A percentile compares a stretch with the other conserved stretches of the same genome.
These are phyloP conservation scores for Paramecium sonneborni DNA, from an alignment of 73 alveolate genomes.

Conservation along the genomic window DNA sequence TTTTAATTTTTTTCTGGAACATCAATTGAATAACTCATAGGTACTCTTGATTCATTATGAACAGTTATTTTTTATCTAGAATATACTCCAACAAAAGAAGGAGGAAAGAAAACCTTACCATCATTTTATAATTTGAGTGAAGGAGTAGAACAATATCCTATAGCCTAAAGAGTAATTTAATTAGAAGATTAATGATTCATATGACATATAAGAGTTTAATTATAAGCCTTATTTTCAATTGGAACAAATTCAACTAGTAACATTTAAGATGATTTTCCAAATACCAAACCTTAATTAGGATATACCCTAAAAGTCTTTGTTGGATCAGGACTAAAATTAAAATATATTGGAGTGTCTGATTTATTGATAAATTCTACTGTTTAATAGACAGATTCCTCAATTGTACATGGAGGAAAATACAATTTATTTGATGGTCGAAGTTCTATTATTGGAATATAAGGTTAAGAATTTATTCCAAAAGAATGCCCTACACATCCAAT, in stretches of 20 bases:
- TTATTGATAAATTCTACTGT: constrained; percentile 92
- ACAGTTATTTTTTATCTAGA: constrained; percentile 88
- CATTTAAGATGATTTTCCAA: constrained; percentile 90
- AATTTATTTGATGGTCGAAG: constrained; percentile 90
- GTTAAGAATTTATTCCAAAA: constrained; percentile 93
- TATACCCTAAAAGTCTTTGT: constrained; percentile 91
- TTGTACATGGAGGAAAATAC: constrained; percentile 95
- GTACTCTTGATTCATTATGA: constrained; percentile 90
- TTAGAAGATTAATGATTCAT: constrained; percentile 91
- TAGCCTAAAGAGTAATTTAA: constrained; percentile 80
- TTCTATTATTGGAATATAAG: constrained; percentile 96
- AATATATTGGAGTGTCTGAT: constrained; percentile 96
- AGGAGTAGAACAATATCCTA: constrained; percentile 96
- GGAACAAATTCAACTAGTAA: constrained; percentile 96
- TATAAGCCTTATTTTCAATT: constrained; percentile 85
- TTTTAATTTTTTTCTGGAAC: constrained; percentile 90
- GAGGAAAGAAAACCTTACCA: constrained; percentile 96
- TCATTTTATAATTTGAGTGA: constrained; percentile 85
- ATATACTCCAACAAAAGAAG: constrained; percentile 94
- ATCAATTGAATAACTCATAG: constrained; percentile 86
- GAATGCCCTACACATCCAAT: constrained; percentile 96
- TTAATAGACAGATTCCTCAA: constrained; percentile 92
- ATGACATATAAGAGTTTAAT: constrained; percentile 85
- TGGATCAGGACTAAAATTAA: constrained; percentile 89
- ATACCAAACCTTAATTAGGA: constrained; percentile 92